Percentiles rank a stretch among this genome's conserved stretches.
phyloP scores from a whole-genome alignment of 2,329 filamentous ascomycete genomes.

The Fonsecaea nubica region DNA sequence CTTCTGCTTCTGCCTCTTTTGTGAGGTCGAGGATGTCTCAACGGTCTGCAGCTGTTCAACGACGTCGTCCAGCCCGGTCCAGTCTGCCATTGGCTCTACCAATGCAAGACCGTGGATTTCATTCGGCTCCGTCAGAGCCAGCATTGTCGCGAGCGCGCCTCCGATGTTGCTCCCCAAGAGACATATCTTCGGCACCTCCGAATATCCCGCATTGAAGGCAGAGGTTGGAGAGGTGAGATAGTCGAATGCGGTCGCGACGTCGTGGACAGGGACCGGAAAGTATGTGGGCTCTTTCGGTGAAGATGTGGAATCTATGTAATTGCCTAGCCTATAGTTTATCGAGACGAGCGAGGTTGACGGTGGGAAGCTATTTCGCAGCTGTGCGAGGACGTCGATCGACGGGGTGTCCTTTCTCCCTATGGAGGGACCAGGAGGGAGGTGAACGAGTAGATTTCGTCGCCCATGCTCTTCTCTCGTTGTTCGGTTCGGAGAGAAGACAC shows the following conservation, averaged over 20 bases:
- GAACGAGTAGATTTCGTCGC: conserved; percentile 45
- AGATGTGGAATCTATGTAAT: neutral
- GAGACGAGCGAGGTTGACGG: conserved; percentile 48
- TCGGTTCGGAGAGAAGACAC: conserved; percentile 2
- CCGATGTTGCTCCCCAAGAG: conserved; percentile 48
- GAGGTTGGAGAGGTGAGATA: conserved; percentile 35
- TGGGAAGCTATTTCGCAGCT: conserved; percentile 43
- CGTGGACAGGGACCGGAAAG: conserved; percentile 42
- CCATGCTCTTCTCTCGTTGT: neutral
- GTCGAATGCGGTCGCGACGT: conserved; percentile 40
- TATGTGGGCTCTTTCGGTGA: neutral
- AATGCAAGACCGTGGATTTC: conserved; percentile 45
- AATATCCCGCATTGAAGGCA: conserved; percentile 22
- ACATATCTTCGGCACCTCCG: conserved; percentile 32
- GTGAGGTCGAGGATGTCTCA: neutral
- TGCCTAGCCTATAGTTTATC: conserved; percentile 50
- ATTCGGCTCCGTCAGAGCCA: conserved; percentile 50
- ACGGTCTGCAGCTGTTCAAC: conserved; percentile 20
- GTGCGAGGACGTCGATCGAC: conserved; percentile 9
- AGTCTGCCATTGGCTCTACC: conserved; percentile 44
- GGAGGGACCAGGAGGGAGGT: conserved; percentile 48
- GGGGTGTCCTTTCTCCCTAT: conserved; percentile 27
- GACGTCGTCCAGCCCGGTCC: conserved; percentile 47
- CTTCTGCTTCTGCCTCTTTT: conserved; percentile 33
- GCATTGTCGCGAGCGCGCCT: conserved; percentile 52